Percentiles rank a stretch among this genome's conserved stretches.
Conservation (phyloP, 345 rosid genomes). For the Salix caprea region DNA sequence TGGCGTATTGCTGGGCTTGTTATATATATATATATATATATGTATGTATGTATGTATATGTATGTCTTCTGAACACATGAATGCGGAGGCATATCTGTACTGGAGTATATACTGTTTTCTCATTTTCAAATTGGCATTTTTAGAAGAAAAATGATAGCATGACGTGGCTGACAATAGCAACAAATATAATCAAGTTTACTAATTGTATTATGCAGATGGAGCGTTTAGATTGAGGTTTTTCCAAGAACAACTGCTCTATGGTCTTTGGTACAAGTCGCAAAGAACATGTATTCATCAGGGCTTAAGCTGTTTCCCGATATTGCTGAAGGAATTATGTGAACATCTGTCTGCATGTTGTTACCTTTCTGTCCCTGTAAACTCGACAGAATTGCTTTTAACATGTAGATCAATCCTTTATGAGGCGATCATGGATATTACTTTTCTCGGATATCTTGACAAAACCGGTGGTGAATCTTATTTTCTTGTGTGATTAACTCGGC, state of each 20-base stretch:
- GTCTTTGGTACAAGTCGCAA: constrained; percentile 2
- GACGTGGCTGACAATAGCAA: neutral
- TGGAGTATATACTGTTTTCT: neutral
- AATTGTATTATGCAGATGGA: constrained; percentile 58
- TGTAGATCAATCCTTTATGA: neutral
- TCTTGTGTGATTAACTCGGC: neutral
- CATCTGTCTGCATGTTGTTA: neutral
- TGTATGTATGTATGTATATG: neutral
- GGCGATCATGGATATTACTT: neutral
- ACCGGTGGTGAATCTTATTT: neutral
- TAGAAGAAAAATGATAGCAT: neutral
- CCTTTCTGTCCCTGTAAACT: constrained; percentile 4
- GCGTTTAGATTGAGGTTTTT: constrained; percentile 58
- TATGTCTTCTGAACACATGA: neutral
- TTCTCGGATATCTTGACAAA: neutral
- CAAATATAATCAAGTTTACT: neutral
- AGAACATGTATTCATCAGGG: neutral
- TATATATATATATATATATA: neutral
- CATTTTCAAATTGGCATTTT: neutral
- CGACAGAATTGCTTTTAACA: constrained; percentile 6
- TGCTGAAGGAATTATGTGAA: neutral
- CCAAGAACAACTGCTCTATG: constrained; percentile 13
- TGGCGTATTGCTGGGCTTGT: neutral
- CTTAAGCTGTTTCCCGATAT: neutral
- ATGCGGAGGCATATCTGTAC: neutral